Conservation (phyloP, 2,329 filamentous ascomycete genomes). For the Colletotrichum spaethianum region DNA sequence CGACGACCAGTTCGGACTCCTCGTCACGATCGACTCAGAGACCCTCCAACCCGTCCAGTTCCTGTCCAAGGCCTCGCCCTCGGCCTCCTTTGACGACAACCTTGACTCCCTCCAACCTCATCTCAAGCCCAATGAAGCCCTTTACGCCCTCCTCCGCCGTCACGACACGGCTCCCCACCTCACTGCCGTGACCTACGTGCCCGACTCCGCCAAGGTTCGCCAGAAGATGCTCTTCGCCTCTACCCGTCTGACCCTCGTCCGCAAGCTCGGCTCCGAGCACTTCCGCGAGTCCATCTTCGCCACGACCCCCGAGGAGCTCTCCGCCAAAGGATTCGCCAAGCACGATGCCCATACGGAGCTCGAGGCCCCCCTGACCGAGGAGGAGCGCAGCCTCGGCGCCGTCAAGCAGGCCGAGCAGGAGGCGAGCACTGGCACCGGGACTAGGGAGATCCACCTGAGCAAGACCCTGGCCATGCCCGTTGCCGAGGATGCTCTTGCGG, state of each 20-base stretch:
- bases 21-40: constrained; percentile 80
- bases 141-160: constrained; percentile 83
- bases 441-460: constrained; percentile 72
- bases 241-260: constrained; percentile 80
- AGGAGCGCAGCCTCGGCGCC: constrained; percentile 79
- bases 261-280: constrained; percentile 83
- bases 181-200: constrained; percentile 83
- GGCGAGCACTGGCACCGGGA: constrained; percentile 77
- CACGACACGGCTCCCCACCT: constrained; percentile 71
- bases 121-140: constrained; percentile 75
- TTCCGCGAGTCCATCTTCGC: constrained; percentile 84
- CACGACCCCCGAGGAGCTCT: constrained; percentile 79
- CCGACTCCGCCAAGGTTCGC: constrained; percentile 82
- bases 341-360: constrained; percentile 78
- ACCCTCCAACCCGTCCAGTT: constrained; percentile 72
- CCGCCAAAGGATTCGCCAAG: constrained; percentile 76
- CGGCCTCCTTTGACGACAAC: constrained; percentile 74
- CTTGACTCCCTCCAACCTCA: constrained; percentile 73
- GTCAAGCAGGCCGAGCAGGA: constrained; percentile 83
- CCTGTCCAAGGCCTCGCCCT: constrained; percentile 66
- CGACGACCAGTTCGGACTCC: constrained; percentile 75
- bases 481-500: constrained; percentile 73
- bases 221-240: constrained; percentile 91
- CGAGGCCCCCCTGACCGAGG: constrained; percentile 82
- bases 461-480: constrained; percentile 71